phyloP scores from a whole-genome alignment of 192 early-diverging fungal genomes.

The Coemansia sp. region DNA sequence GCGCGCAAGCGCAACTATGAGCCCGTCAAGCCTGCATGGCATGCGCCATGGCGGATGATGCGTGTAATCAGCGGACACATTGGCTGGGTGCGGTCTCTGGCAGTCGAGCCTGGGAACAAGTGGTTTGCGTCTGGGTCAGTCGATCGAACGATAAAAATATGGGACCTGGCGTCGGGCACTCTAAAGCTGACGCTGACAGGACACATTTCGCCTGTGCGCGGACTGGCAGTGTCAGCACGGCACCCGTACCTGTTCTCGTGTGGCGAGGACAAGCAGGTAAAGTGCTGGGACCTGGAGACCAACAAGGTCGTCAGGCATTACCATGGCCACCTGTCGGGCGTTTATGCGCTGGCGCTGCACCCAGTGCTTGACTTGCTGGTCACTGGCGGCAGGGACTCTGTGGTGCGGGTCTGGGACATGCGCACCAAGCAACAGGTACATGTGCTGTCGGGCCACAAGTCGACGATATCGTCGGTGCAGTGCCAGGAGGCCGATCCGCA shows the following conservation, averaged over 20 bases:
- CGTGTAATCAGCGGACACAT: slow-evolving; percentile 95
- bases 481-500: slow-evolving; percentile 97
- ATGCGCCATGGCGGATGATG: slow-evolving; percentile 96
- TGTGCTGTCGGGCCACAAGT: slow-evolving; percentile 81
- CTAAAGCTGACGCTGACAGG: slow-evolving; percentile 94
- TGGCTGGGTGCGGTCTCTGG: slow-evolving; percentile 92
- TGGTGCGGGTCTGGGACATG: slow-evolving; percentile 98
- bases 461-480: slow-evolving; percentile 82
- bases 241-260: slow-evolving; percentile 97
- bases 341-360: slow-evolving; percentile 89
- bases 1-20: slow-evolving; percentile 50
- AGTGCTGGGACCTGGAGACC: slow-evolving; percentile 99
- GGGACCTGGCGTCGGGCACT: slow-evolving; percentile 97
- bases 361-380: slow-evolving; percentile 93
- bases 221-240: slow-evolving; percentile 86
- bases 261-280: slow-evolving; percentile 98
- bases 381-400: slow-evolving; percentile 92
- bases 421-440: slow-evolving; percentile 91
- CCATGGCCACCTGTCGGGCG: slow-evolving; percentile 94
- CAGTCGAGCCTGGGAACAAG: slow-evolving; percentile 92
- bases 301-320: slow-evolving; percentile 99
- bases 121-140: slow-evolving; percentile 99
- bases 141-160: slow-evolving; percentile 98
- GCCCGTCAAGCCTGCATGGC: slow-evolving; percentile 76
- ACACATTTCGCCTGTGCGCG: slow-evolving; percentile 93